Percentiles rank a stretch among this genome's conserved stretches.
These are phyloP conservation scores for Colletotrichum melonis DNA, from an alignment of 2,329 filamentous ascomycete species.

Conservation along the genomic window DNA sequence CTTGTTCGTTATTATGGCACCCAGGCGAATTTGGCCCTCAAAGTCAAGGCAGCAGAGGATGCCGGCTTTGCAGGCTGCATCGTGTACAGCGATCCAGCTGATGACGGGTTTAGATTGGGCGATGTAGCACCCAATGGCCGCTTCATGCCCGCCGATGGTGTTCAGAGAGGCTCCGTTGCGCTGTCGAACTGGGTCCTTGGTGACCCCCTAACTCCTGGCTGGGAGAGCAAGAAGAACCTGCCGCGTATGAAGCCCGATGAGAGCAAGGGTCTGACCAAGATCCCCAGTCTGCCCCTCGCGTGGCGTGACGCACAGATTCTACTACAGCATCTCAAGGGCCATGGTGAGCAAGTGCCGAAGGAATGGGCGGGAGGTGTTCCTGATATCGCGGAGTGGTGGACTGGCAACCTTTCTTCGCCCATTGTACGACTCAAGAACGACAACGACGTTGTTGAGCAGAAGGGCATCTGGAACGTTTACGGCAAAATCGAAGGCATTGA, in stretches of 20 bases:
- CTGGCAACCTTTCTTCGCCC: constrained; percentile 79
- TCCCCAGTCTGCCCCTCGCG: constrained; percentile 89
- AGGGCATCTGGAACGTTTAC: constrained; percentile 93
- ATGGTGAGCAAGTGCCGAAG: constrained; percentile 75
- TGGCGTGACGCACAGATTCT: constrained; percentile 90
- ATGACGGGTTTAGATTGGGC: constrained; percentile 84
- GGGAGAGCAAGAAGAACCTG: constrained; percentile 75
- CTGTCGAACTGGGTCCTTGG: constrained; percentile 86
- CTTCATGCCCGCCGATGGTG: constrained; percentile 83
- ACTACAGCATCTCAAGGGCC: constrained; percentile 79
- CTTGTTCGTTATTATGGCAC: constrained; percentile 85
- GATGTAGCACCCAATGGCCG: constrained; percentile 80
- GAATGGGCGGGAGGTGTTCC: constrained; percentile 84
- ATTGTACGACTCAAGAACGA: constrained; percentile 85
- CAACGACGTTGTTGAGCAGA: constrained; percentile 84
- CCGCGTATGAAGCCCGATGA: constrained; percentile 77
- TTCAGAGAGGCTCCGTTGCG: constrained; percentile 85
- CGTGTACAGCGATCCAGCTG: constrained; percentile 89
- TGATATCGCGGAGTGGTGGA: constrained; percentile 79
- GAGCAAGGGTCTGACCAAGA: constrained; percentile 79
- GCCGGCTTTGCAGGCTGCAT: constrained; percentile 89
- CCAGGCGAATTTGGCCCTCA: constrained; percentile 78
- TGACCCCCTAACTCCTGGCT: constrained; percentile 92
- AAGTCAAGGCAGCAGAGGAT: constrained; percentile 89
- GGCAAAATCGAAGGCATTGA: constrained; percentile 88